Evolutionary conservation across 768 basidiomycete genomes (phyloP), one percentile per base, ranked within the genome.

Genomic region (Asterophora parasitica): DNA sequence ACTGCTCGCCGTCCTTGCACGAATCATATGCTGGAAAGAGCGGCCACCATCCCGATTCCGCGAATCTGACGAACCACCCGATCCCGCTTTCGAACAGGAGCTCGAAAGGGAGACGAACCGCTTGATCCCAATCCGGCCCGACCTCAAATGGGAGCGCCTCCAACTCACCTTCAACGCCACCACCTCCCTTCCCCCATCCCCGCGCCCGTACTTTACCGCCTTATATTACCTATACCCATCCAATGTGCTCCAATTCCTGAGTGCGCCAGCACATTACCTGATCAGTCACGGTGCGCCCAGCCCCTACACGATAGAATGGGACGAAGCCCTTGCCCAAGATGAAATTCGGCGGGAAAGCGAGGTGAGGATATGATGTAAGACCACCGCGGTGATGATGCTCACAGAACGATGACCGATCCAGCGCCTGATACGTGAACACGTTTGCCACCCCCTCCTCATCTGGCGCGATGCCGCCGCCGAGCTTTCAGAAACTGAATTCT

Each of bases 191-290:
- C 67, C 78, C 1, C 86, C 88, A 13, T 77, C 80, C 4, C 75
- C 81, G 12, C 75, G 80, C 15, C 75, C 70, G 36, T 88, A 79
- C 58, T 92, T 92, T 67, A 83, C 84, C 2, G 76, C 76, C 37
- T 71, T 96, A 51, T 95, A 94, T 67, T 93, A 91, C 58, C 79
- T 93, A 40, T 96, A 90, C 70, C 93, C 93, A 1, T 88, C 84
- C 66, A 96, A 94, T 68, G 74, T 88, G 34, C 70, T 95, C 49
- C 78, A 76, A 45, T 96, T 96, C 64, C 65, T 93, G 44, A 80
- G 82, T 43, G 69, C 74, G 42, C 89, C 93, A 1, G 72, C 74
- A 7, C 63, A 66, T 31, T 92, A 91, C 56, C 66, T 96, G 13
- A 64, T 61, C 7, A 73, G 77, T 19, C 75, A 68, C 54, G 59